Percentiles rank a stretch among this genome's conserved stretches.
Evolutionary conservation across 768 basidiomycete species (phyloP).

Genomic region (Crepidotus variabilis): DNA sequence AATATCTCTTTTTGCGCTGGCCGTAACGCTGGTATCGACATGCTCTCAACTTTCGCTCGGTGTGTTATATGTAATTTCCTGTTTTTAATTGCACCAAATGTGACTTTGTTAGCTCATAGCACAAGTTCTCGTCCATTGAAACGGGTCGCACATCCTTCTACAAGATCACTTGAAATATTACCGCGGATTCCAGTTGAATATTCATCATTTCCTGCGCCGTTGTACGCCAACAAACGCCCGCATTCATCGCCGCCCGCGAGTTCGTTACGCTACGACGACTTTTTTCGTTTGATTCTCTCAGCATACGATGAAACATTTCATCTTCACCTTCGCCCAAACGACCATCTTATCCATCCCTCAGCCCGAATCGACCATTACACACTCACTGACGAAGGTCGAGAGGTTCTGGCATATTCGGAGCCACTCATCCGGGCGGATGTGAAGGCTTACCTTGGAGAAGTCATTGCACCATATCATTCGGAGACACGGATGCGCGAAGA

Average conservation of each 20-base stretch:
- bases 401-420: slow-evolving; percentile 47
- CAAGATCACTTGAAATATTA: slow-evolving; percentile 52
- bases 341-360: slow-evolving; percentile 73
- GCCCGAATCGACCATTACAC: slow-evolving; percentile 68
- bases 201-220: slow-evolving; percentile 8
- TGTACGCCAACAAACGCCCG: slow-evolving; percentile 27
- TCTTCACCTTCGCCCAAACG: slow-evolving; percentile 75
- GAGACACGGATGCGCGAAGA: slow-evolving; percentile 58
- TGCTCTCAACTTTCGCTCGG: slow-evolving; percentile 29
- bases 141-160: slow-evolving; percentile 45
- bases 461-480: slow-evolving; percentile 56
- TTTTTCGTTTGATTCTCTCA: slow-evolving; percentile 64
- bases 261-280: slow-evolving; percentile 62
- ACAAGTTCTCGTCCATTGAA: slow-evolving; percentile 43
- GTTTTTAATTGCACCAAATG: neutral
- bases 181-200: slow-evolving; percentile 33
- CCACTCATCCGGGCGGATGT: slow-evolving; percentile 64
- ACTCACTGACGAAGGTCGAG: slow-evolving; percentile 44
- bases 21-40: slow-evolving; percentile 36
- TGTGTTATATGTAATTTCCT: slow-evolving; percentile 9
- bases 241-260: slow-evolving; percentile 31
- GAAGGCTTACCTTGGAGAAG: slow-evolving; percentile 72
- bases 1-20: slow-evolving; percentile 36
- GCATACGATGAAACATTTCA: slow-evolving; percentile 65
- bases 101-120: slow-evolving; percentile 38